Evolutionary conservation across 768 basidiomycete genomes (phyloP).

Genomic region (Naganishia randhawae): DNA sequence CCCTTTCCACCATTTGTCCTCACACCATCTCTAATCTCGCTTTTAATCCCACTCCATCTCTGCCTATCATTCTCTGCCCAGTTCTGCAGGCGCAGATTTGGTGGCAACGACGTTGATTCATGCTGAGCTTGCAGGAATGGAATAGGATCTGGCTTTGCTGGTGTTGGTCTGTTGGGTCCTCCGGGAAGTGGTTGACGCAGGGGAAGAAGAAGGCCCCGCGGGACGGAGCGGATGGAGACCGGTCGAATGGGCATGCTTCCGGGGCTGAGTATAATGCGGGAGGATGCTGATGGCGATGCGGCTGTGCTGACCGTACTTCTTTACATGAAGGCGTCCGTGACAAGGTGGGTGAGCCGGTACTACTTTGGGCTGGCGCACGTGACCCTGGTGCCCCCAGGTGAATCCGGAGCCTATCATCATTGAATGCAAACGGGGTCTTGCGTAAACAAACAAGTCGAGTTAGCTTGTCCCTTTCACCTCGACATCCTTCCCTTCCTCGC

Average conservation of each 20-base stretch:
- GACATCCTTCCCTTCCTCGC: background rate
- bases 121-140: constrained; percentile 19
- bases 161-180: constrained; percentile 20
- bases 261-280: too few species aligned
- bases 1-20: constrained; percentile 31
- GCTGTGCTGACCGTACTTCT: background rate
- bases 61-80: constrained; percentile 33
- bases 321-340: background rate
- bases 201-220: constrained; percentile 29
- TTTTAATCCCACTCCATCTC: constrained; percentile 32
- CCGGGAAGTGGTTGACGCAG: constrained; percentile 21
- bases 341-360: background rate
- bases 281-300: too few species aligned
- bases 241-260: constrained; percentile 26
- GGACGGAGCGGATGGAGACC: constrained; percentile 23
- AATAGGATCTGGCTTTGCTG: constrained; percentile 31
- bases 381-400: background rate
- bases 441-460: background rate
- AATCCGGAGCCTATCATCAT: background rate
- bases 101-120: constrained; percentile 24
- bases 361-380: background rate
- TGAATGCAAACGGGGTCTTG: background rate
- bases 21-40: constrained; percentile 30
- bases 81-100: constrained; percentile 38
- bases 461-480: background rate